Evolutionary conservation across 352 stramenopile species (phyloP).

Genomic region (Aphanomyces cochlioides): DNA sequence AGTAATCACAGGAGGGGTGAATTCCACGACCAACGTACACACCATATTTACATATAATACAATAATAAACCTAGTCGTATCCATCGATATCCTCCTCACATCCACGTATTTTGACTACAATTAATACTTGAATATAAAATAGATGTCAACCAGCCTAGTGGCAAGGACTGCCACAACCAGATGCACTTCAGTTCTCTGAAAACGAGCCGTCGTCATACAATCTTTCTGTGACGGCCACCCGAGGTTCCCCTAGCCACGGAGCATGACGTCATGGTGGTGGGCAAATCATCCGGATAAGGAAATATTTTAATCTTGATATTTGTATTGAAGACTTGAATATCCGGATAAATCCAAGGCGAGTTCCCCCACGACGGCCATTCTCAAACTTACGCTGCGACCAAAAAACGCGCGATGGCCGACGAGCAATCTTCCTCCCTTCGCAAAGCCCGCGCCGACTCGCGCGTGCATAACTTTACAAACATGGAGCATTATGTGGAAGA

Average conservation of each 20-base stretch:
- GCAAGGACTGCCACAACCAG: neutral
- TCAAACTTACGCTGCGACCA: constrained; percentile 6
- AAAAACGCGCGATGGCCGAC: constrained; percentile 25
- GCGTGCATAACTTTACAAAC: constrained; percentile 57
- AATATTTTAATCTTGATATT: neutral
- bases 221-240: neutral
- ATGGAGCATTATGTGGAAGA: constrained; percentile 91
- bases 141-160: too few relatives aligned
- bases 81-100: too few relatives aligned
- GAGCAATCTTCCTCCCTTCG: constrained; percentile 21
- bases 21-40: neutral
- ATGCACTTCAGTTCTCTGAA: neutral
- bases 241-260: neutral
- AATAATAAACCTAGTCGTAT: neutral
- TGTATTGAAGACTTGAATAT: neutral
- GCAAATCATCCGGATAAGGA: constrained; percentile 6
- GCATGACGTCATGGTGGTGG: constrained; percentile 14
- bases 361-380: constrained; percentile 14
- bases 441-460: constrained; percentile 30
- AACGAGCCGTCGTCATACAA: constrained; percentile 8
- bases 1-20: neutral
- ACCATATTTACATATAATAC: neutral
- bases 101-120: too few relatives aligned
- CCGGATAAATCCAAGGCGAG: constrained; percentile 20
- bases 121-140: too few relatives aligned